Percentiles rank a stretch among this genome's conserved stretches.
phyloP scores from a whole-genome alignment of 2,329 filamentous ascomycete genomes.

The Trichoderma arundinaceum region DNA sequence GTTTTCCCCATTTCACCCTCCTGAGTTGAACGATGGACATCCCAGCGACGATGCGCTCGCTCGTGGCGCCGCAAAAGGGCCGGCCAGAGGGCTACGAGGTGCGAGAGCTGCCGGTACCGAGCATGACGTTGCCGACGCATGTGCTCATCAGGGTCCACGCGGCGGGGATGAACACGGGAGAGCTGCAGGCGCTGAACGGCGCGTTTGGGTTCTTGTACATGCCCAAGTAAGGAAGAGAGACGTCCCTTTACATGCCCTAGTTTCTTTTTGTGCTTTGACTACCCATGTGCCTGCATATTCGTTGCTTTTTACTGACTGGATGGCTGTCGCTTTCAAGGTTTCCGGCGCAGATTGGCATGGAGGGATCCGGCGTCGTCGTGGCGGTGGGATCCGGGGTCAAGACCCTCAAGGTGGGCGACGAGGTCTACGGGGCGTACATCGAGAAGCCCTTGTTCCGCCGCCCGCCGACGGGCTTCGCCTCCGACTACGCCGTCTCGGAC shows the following conservation, averaged over 20 bases:
- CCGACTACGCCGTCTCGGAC: conserved; percentile 49
- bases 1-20: not conserved
- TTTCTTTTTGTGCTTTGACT: conserved; percentile 22
- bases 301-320: conserved; percentile 23
- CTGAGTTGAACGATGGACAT: conserved; percentile 40
- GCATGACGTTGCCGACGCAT: conserved; percentile 50
- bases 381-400: conserved; percentile 41
- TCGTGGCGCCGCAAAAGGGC: conserved; percentile 50
- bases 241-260: too few relatives aligned
- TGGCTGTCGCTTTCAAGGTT: conserved; percentile 32
- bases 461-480: conserved; percentile 43
- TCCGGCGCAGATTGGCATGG: conserved; percentile 39
- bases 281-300: too few relatives aligned
- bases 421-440: conserved; percentile 48
- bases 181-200: conserved; percentile 40
- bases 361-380: conserved; percentile 45
- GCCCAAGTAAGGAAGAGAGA: conserved; percentile 11
- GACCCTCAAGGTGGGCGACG: conserved; percentile 43
- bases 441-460: conserved; percentile 46
- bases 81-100: conserved; percentile 49
- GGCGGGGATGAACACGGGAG: conserved; percentile 44
- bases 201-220: conserved; percentile 4
- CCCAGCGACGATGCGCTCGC: conserved; percentile 51
- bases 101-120: conserved; percentile 50
- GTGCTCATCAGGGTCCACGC: conserved; percentile 52